Evolutionary conservation across 202 grass and related monocot species (phyloP).

Genomic region (Setaria italica): DNA sequence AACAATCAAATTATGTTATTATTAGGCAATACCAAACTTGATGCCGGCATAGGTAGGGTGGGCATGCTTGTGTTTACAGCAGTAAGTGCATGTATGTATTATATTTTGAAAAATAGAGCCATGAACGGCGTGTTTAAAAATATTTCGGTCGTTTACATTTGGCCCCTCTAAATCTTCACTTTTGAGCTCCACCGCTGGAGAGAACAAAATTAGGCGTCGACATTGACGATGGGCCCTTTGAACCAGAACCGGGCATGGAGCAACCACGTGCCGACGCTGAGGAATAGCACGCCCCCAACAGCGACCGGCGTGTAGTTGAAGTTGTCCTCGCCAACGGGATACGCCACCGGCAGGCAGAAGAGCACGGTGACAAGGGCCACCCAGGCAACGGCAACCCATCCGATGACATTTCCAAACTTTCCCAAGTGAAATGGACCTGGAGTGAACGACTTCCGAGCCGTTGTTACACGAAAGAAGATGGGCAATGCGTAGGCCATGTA

Average conservation of each 20-base stretch:
- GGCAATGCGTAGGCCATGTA: constrained; percentile 62
- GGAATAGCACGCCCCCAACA: constrained; percentile 50
- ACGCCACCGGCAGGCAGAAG: constrained; percentile 60
- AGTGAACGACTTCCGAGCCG: constrained; percentile 43
- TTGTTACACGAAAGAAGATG: constrained; percentile 57
- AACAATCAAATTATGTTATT: no score
- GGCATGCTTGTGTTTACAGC: no score
- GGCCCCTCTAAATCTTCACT: no score
- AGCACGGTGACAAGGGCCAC: constrained; percentile 52
- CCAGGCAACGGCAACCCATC: constrained; percentile 56
- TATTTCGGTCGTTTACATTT: no score
- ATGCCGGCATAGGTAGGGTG: no score
- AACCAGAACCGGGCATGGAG: constrained; percentile 50
- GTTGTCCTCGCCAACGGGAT: constrained; percentile 53
- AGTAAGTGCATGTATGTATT: no score
- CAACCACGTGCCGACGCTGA: constrained; percentile 24
- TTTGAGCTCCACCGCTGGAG: no score
- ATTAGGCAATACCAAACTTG: no score
- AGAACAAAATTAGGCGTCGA: not conserved
- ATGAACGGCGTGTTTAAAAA: no score
- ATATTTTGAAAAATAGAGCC: no score
- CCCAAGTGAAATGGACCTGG: constrained; percentile 54
- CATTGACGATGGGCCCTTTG: constrained; percentile 47
- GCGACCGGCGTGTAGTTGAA: constrained; percentile 65
- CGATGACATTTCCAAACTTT: constrained; percentile 33